Base-by-base conservation (phyloP, 2,329 filamentous ascomycete species). In the Plenodomus lindquistii region DNA sequence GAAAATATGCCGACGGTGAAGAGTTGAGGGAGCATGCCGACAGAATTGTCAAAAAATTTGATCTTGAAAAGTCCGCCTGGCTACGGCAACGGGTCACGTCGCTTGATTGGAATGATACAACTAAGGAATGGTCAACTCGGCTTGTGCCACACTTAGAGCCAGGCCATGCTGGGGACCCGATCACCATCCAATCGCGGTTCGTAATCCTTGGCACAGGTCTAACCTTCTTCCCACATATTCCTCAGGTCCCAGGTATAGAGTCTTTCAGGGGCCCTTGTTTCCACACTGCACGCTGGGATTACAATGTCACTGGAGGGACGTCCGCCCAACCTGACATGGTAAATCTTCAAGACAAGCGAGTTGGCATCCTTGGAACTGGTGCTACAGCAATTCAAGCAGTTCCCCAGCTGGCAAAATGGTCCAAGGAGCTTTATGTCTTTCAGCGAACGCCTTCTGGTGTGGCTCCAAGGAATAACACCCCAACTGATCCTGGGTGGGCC, bases 351-450 rank as follows among this genome's bases (percentile, higher is more conserved):
- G 70, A 59, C 29, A 73, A 72, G 53, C 46, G 50, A 17, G 66
- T 73, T 1, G 70, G 54, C 2, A 65, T 72, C 5, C 64, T 73
- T 27, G 70, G 69, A 2, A 70, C 67, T 3, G 70, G 69, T 1
- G 63, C 65, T 1, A 70, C 69, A 27, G 63, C 62, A 9, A 57
- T 71, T 6, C 66, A 72, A 37, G 66, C 67, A 17, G 51, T 75
- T 1, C 74, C 73, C n/a, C 59, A 70, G 19, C 57, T 77, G 0
- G 78, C 75, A 2, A 70, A 76, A 39, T 79, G 72, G 48, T 75
- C 79, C 0, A 76, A 79, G 40, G 69, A 82, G 34, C 59, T 84
- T 2, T 81, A 77, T 52, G 79, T 84, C n/a, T 75, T 84, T 58
- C 81, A 84, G 60, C 76, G 81, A 2, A 84, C 81, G 2, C 80